Conservation (phyloP, 768 basidiomycete species). For the Boletus bicolor region DNA sequence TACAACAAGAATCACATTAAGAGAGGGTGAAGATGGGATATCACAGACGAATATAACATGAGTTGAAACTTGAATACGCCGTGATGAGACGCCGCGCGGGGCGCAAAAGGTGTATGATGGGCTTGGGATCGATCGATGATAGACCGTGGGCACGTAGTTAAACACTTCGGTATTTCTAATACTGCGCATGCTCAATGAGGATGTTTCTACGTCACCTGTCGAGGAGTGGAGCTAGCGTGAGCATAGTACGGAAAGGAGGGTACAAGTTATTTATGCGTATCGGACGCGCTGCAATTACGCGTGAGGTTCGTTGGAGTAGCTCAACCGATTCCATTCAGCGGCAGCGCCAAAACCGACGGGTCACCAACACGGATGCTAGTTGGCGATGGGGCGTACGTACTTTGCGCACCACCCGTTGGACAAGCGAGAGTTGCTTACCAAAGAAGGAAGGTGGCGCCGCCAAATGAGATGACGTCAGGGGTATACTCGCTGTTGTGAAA, state of each 20-base stretch:
- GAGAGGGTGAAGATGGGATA: neutral
- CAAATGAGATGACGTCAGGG: conserved; percentile 23
- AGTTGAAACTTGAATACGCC: neutral
- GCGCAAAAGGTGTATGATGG: neutral
- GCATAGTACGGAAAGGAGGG: neutral
- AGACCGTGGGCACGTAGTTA: neutral
- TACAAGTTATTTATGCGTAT: conserved; percentile 2
- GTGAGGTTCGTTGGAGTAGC: neutral
- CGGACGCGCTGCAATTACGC: neutral
- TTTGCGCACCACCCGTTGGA: too few species aligned
- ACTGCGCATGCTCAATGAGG: neutral
- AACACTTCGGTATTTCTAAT: neutral
- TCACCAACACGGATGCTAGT: neutral
- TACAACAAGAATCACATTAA: neutral
- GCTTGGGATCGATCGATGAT: neutral
- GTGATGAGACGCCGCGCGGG: neutral
- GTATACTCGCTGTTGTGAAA: conserved; percentile 1
- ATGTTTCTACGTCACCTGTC: neutral
- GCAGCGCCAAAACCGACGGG: neutral
- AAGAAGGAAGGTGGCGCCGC: conserved; percentile 12
- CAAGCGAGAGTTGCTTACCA: neutral
- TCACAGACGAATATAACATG: neutral
- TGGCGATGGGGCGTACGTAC: neutral
- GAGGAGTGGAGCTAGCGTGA: neutral
- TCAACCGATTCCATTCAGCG: neutral